Base-by-base conservation (phyloP, 805 yeast genomes). In the Cyberlindnera maclurae region DNA sequence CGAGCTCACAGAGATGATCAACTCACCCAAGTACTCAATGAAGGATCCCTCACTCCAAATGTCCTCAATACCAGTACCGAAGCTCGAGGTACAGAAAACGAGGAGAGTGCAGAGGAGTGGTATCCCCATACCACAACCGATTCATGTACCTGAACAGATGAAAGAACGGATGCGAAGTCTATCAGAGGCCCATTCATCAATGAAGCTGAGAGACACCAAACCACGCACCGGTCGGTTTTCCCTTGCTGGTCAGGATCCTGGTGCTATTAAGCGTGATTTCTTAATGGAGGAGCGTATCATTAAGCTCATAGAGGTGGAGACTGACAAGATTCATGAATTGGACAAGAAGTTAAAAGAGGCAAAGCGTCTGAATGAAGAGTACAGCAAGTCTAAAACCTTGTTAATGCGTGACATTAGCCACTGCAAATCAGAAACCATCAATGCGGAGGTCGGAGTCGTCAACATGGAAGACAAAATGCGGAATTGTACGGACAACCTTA, bases 1-100 rank as follows among this genome's bases (percentile, higher is more conserved):
- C 12, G 52, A 49, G 15, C 38, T 43, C 11, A 47, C 50, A 3
- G 46, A 44, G 18, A 41, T 41, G 18, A 24, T 44, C 22, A 49
- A 51, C 32, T 47, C 55, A 5, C 57, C 56, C 12, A 34, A 34
- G 37, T 34, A 22, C 22, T n/a, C 31, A 5, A 11, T 11, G 17
- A 34, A 34, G 13, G 16, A 7, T 7, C 15, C 26, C 12, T 22
- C 34, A 13, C 17, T 5, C 16, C 31, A 29, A 11, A 7, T 16
- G 13, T 12, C 24, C 4, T 31, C n/a, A 15, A 15, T 20, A 18
- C 20, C 15, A 10, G 10, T 31, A 15, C 34, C 34, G 22, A 33
- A 26, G 15, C 10, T 33, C 20, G 20, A 33, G 7, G 16, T 26
- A 7, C 15, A 22, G 20, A 34, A 17, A 26, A 34, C 37, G n/a